Evolutionary conservation across 1,284 basidiomycete genomes (phyloP).

Genomic region (Cutaneotrichosporon sp.): DNA sequence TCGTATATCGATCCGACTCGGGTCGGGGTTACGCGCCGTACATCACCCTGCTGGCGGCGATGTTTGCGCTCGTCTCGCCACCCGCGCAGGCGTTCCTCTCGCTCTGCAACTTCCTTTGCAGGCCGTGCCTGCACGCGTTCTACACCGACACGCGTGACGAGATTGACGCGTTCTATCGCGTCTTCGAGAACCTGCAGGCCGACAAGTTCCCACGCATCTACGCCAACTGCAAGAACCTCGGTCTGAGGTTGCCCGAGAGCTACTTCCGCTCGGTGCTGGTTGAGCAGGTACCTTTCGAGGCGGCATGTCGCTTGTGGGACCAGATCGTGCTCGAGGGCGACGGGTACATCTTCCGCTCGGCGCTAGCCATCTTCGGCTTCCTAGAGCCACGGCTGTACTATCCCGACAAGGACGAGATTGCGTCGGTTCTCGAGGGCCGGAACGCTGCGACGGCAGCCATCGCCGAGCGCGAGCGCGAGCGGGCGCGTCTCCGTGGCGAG

Average conservation of each 20-base stretch:
- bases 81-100: slow-evolving; percentile 72
- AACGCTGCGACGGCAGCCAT: slow-evolving; percentile 49
- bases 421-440: slow-evolving; percentile 71
- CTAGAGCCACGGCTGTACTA: slow-evolving; percentile 68
- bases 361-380: slow-evolving; percentile 77
- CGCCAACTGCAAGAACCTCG: slow-evolving; percentile 86
- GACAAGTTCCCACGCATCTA: slow-evolving; percentile 85
- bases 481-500: slow-evolving; percentile 54
- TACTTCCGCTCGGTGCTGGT: slow-evolving; percentile 83
- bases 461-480: slow-evolving; percentile 58
- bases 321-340: slow-evolving; percentile 54
- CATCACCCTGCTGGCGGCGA: slow-evolving; percentile 66
- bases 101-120: slow-evolving; percentile 82
- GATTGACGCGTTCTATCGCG: slow-evolving; percentile 62
- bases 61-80: slow-evolving; percentile 85
- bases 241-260: slow-evolving; percentile 46
- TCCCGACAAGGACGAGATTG: slow-evolving; percentile 62
- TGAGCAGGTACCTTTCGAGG: slow-evolving; percentile 82
- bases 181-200: slow-evolving; percentile 51
- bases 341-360: slow-evolving; percentile 67
- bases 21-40: slow-evolving; percentile 70
- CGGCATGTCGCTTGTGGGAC: slow-evolving; percentile 84
- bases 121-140: slow-evolving; percentile 81
- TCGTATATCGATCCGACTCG: slow-evolving; percentile 84
- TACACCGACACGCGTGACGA: slow-evolving; percentile 78